Evolutionary conservation across 441 rosid genomes (phyloP), one percentile per base, ranked within the genome.

Genomic region (Syzygium malaccense): DNA sequence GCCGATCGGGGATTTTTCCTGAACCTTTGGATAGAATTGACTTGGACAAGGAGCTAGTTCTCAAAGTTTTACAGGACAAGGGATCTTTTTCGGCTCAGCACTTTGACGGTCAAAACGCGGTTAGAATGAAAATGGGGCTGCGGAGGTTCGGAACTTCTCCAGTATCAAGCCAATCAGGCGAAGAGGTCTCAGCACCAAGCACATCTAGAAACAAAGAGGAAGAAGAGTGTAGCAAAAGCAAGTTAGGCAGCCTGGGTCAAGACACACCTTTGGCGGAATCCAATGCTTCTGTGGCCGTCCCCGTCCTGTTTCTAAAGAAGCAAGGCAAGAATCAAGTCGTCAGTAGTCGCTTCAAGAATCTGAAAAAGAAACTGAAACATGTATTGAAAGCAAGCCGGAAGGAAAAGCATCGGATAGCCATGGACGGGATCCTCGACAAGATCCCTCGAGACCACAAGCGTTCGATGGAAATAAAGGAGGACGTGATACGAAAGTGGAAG

Each of bases 351-450:
- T 94, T 96, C 91, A 95, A 93, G 93, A 93, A 94, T 87, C 94
- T 96, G 54, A 94, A 91, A 79, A 94, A 94, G 89, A 96, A 96
- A 92, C 92, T 96, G 87, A 94, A 88, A 68, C 94, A 94, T 78
- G 97, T 92, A 23, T 93, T 95, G 28, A 91, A 89, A 45, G 93
- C 93, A 91, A 92, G 93, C 91, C 92, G 93, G 91, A 92, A 92
- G 28, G 98, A 97, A 92, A 94, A 92, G 89, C 95, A 90, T 19
- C 90, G 99, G 87, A 95, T 97, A 55, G 89, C 96, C 54, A 95
- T 94, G 98, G 98, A 98, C 88, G 98, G 96, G 28, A 90, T 97
- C 60, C 94, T 97, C 80, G 96, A 97, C 92, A 96, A 94, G 92
- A 92, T 98, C 18, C 99, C 99, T 57, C 94, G 89, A 3, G 93